phyloP scores from a whole-genome alignment of 2,329 filamentous ascomycete species.

The Botrytis sinoallii region DNA sequence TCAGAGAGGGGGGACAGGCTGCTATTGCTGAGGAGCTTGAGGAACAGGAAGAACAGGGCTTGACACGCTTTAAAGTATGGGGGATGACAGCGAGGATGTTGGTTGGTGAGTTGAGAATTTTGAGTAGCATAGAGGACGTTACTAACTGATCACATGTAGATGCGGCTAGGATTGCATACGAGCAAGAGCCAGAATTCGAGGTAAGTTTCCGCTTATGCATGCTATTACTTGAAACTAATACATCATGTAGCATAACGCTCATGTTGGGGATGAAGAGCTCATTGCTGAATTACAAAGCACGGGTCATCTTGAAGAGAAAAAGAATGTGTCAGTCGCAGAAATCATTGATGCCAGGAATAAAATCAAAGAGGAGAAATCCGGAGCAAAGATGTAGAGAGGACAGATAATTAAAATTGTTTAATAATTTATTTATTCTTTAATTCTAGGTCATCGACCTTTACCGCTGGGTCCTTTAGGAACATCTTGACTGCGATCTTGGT shows the following conservation, averaged over 20 bases:
- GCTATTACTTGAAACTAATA: constrained; percentile 13
- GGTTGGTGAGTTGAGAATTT: constrained; percentile 44
- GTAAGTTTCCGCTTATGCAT: constrained; percentile 42
- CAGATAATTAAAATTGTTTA: constrained; percentile 22
- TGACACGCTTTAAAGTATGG: constrained; percentile 76
- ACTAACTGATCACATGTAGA: constrained; percentile 46
- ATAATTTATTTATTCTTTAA: constrained; percentile 33
- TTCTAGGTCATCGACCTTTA: constrained; percentile 30
- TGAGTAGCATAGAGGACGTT: neutral
- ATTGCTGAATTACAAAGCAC: constrained; percentile 54
- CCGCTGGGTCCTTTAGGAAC: constrained; percentile 35
- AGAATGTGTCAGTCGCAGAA: constrained; percentile 51
- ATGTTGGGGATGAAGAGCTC: constrained; percentile 57
- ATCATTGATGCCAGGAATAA: constrained; percentile 40
- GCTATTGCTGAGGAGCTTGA: constrained; percentile 46
- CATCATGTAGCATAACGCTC: constrained; percentile 32
- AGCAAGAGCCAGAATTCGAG: constrained; percentile 79
- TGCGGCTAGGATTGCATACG: constrained; percentile 80
- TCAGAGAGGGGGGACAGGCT: constrained; percentile 43
- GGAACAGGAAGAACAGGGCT: constrained; percentile 44
- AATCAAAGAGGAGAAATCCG: constrained; percentile 8
- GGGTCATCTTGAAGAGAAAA: constrained; percentile 51
- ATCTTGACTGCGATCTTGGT: constrained; percentile 29
- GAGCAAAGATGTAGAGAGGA: constrained; percentile 21
- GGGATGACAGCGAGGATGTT: constrained; percentile 92